Evolutionary conservation across 225 moss, liverwort and hornwort species (phyloP), one percentile per base, ranked within the genome.

Genomic region (Asterella californica): DNA sequence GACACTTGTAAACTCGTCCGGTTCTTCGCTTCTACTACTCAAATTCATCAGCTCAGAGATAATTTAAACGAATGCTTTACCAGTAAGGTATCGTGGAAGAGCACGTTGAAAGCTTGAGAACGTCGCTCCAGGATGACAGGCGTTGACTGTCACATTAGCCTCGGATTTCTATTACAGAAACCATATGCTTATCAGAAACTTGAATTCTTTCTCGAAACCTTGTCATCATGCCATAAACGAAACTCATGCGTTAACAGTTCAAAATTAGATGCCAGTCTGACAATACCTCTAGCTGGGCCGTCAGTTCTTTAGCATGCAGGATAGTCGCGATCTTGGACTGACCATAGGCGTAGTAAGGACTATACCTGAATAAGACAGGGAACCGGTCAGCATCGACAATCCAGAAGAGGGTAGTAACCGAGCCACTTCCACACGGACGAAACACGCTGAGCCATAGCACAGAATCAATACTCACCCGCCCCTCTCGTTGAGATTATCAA

Each of bases 401-500:
- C 5, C 32, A 2, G 9, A 30, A 24, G 48, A 61, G 1, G 61
- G 46, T 47, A 38, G 24, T 7, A 11, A 22, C 24, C 34, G 1
- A 62, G 55, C 21, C 2, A 42, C 32, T 42, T n/a, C 17, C 22
- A 32, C 10, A 57, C 45, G 42, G 12, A 52, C 27, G n/a, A 67
- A 24, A 59, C 7, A 21, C 0, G 5, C 45, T 10, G 9, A 15
- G 2, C 38, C 4, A 27, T 33, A 32, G 27, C 48, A 25, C 24
- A 4, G 46, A 48, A 57, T 25, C 5, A 30, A 33, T 8, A 78
- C 82, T 78, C 33, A 87, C 86, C 86, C 83, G 48, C 55, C 29
- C 75, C 75, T 81, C 3, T 84, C 78, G 71, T 84, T 87, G 38
- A 87, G 63, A 7, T 69, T 70, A 30, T 87, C 83, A 53, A 84